Evolutionary conservation across 768 basidiomycete genomes (phyloP), one percentile per base, ranked within the genome.

Genomic region (Boletales sp.): DNA sequence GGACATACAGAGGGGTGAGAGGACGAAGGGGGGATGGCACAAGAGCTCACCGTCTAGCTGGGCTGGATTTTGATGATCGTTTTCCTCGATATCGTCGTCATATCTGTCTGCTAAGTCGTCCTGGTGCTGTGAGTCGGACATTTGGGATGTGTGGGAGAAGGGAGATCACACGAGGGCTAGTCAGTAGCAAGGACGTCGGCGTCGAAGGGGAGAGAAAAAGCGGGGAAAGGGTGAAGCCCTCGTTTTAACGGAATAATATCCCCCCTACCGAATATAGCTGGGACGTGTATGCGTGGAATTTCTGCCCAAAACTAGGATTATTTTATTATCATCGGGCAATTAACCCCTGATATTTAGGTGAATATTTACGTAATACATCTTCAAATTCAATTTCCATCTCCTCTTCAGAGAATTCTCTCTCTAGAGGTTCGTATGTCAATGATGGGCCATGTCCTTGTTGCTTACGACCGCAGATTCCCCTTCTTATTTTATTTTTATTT

Each of bases 201-300:
- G 69, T 63, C 69, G 71, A 71, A 24, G 68, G 70, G 61, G 68
- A 69, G 69, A 70, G 69, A 66, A 72, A 81, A 78, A 76, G 75
- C 80, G 81, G 82, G 77, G 74, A 78, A 79, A 83, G 75, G 74
- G 72, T 76, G 71, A 71, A 70, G 73, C 72, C 70, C 79, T 79
- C 79, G 81, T 82, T 87, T 88, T 87, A 86, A 82, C 81, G 79
- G 60, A 82, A 79, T 77, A 73, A 64, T 77, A 79, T 75, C 73
- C 75, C 72, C 36, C 75, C 77, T 79, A 74, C 82, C 82, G 80
- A 77, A 82, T 82, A 73, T 83, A 82, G 82, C 77, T 77, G 75
- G 71, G 71, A 74, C 74, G 71, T 77, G 76, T 81, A 76, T 84
- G 82, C 79, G 78, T 82, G 79, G 74, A 79, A 74, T 77, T 74